Evolutionary conservation across 768 basidiomycete genomes (phyloP).

Genomic region (Suillus subalutaceus): DNA sequence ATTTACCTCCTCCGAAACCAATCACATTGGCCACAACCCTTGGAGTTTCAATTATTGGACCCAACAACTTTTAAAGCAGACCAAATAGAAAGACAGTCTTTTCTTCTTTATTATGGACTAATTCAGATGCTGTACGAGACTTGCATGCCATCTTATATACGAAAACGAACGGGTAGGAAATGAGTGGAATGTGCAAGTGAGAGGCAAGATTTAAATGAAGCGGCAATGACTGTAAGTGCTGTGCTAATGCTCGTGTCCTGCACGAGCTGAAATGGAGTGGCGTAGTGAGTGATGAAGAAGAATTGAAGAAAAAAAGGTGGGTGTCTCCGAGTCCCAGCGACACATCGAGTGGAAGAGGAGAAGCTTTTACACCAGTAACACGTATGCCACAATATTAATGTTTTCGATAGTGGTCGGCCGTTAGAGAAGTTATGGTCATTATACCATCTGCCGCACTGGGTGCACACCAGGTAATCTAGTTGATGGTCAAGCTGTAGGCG

Average conservation of each 20-base stretch:
- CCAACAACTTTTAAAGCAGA: not conserved
- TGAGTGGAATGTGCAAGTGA: not conserved
- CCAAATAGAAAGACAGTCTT: not conserved
- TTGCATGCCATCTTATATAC: not conserved
- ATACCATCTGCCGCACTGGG: not conserved
- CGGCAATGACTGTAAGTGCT: not conserved
- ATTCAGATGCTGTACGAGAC: not conserved
- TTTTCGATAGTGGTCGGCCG: not conserved
- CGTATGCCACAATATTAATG: not conserved
- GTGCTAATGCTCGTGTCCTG: not conserved
- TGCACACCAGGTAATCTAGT: constrained; percentile 29
- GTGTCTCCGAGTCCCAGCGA: not conserved
- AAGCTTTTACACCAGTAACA: not conserved
- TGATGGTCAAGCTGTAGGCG: constrained; percentile 48
- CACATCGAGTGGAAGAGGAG: not conserved
- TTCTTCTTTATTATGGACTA: not conserved
- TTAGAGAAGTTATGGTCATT: not conserved
- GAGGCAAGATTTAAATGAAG: not conserved
- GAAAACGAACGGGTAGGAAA: not conserved
- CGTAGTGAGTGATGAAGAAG: not conserved
- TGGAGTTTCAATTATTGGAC: no score
- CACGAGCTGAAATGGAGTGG: not conserved
- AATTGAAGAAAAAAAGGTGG: not conserved
- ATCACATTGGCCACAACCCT: no score
- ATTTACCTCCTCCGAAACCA: no score